Evolutionary conservation across 257 asterid genomes (phyloP).

Genomic region (Ilex asprella): DNA sequence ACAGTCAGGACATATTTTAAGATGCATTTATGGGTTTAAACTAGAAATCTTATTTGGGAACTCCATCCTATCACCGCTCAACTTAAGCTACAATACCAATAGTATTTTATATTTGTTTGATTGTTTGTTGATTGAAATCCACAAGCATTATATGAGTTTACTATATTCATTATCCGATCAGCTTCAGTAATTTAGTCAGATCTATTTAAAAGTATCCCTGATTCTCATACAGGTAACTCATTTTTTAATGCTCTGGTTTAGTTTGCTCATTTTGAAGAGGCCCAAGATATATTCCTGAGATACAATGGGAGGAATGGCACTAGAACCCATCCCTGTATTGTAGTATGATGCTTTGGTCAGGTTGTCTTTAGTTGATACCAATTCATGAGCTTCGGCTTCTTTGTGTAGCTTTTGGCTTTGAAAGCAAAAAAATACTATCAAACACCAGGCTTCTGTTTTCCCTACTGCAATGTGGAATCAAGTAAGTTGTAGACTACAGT

Average conservation of each 20-base stretch:
- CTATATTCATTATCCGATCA: too few relatives aligned
- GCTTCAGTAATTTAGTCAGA: too few relatives aligned
- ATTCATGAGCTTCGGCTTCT: constrained; percentile 4
- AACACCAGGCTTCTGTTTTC: not conserved
- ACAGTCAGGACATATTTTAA: too few relatives aligned
- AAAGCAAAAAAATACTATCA: constrained; percentile 5
- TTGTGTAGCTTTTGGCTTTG: constrained; percentile 8
- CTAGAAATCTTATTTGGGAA: too few relatives aligned
- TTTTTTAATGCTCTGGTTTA: constrained; percentile 45
- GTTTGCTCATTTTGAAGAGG: constrained; percentile 49
- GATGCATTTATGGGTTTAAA: too few relatives aligned
- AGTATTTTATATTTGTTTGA: too few relatives aligned
- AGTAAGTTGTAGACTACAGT: too few relatives aligned
- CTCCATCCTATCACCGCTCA: too few relatives aligned
- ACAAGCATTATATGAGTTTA: too few relatives aligned
- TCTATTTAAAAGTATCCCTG: constrained; percentile 29
- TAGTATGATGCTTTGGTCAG: constrained; percentile 17
- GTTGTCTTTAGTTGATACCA: constrained; percentile 10
- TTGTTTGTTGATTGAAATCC: too few relatives aligned
- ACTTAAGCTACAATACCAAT: too few relatives aligned
- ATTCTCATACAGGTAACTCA: constrained; percentile 47
- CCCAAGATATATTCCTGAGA: constrained; percentile 39
- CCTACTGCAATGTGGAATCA: not conserved
- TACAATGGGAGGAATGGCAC: constrained; percentile 40
- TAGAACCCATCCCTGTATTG: constrained; percentile 28